A percentile compares a stretch with the other conserved stretches of the same genome.
Evolutionary conservation across 2,329 filamentous ascomycete species (phyloP).

Genomic region (Colletotrichum tamarilloi): DNA sequence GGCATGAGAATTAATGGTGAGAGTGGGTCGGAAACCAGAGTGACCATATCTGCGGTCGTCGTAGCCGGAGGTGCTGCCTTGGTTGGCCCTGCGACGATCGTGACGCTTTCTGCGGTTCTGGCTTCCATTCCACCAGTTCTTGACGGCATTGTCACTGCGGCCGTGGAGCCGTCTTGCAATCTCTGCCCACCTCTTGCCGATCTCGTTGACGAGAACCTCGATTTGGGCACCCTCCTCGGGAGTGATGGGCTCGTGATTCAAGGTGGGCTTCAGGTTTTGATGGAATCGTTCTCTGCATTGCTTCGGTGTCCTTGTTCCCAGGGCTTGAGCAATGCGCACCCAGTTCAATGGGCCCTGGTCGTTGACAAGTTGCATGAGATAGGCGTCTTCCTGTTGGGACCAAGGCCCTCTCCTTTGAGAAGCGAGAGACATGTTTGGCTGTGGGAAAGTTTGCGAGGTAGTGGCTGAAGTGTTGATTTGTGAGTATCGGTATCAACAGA

Average conservation of each 20-base stretch:
- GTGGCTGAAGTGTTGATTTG: background rate
- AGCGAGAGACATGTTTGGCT: background rate
- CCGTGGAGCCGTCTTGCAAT: slow-evolving; percentile 85
- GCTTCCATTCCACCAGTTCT: slow-evolving; percentile 98
- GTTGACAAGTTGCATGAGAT: slow-evolving; percentile 76
- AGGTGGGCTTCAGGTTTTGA: slow-evolving; percentile 85
- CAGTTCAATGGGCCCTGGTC: slow-evolving; percentile 85
- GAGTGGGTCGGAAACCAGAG: slow-evolving; percentile 38
- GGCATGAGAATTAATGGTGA: slow-evolving; percentile 43
- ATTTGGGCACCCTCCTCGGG: slow-evolving; percentile 78
- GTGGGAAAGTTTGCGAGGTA: background rate
- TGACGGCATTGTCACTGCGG: slow-evolving; percentile 93
- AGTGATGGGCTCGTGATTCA: slow-evolving; percentile 81
- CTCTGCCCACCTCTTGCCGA: slow-evolving; percentile 93
- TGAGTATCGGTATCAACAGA: background rate
- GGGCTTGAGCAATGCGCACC: slow-evolving; percentile 83
- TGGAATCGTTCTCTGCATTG: slow-evolving; percentile 95
- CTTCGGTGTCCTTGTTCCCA: slow-evolving; percentile 86
- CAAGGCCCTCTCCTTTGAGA: slow-evolving; percentile 76
- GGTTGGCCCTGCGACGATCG: slow-evolving; percentile 49
- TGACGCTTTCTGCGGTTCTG: slow-evolving; percentile 80
- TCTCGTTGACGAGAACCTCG: slow-evolving; percentile 78
- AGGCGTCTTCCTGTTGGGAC: slow-evolving; percentile 80
- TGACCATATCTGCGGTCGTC: slow-evolving; percentile 31
- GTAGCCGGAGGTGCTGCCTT: slow-evolving; percentile 38